Evolutionary conservation across 1,284 basidiomycete species (phyloP), one percentile per base, ranked within the genome.

Genomic region (Hemileia vastatrix): DNA sequence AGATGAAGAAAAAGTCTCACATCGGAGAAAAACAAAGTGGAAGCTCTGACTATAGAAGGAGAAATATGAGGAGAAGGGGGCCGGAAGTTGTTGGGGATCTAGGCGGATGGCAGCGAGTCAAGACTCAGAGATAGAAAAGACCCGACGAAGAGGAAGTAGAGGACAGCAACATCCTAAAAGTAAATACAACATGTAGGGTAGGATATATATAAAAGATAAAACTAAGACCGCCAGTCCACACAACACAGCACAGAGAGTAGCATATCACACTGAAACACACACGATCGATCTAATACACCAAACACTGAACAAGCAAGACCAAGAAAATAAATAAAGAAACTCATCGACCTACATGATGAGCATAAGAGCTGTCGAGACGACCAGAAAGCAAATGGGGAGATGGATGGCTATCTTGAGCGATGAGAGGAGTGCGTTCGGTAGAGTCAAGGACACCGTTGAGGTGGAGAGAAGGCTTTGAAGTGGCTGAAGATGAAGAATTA

Each of bases 31-130:
- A 36, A 18, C 24, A 13, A 48, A 2, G 5, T 13, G 43, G 52
- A 54, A 24, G 51, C 59, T 61, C 24, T 45, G 44, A 44, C 51
- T 52, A 61, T 48, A 61, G 52, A 61, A 61, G 58, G 58, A 11
- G 58, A 61, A 18, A 47, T 54, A n/a, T n/a, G 40, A 36, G 59
- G 59, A 32, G 59, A 61, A 48, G 59, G 59, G 18, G 59, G 59
- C 32, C 54, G 51, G 49, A 61, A 61, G 13, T 53, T 54, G 44
- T 61, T 61, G 33, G 59, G 59, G 32, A 61, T 45, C 59, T 59
- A 18, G 23, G 15, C 5, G 3, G 3, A 45, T 23, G n/a, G 50
- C 50, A 52, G 24, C 50, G 24, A 52, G 18, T 8, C n/a, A 2
- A 27, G 6, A 23, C 15, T 6, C 33, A 31, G 27, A 23, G 24